These are phyloP conservation scores for Geotrichum bryndzae DNA, from an alignment of 1,139 yeast genomes.

Conservation along the genomic window DNA sequence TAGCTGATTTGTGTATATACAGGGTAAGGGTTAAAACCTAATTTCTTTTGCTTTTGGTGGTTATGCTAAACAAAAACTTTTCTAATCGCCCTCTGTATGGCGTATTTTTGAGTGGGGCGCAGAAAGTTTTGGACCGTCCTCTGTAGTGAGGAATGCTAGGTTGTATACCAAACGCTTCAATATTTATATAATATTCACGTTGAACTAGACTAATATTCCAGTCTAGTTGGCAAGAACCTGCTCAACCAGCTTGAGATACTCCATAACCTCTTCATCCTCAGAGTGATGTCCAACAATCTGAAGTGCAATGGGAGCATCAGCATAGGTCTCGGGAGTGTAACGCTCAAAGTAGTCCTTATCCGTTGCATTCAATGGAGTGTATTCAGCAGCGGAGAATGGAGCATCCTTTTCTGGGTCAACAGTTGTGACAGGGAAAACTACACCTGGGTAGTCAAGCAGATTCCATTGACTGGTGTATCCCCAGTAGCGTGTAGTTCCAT, in stretches of 20 bases:
- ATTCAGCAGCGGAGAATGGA: conserved; percentile 23
- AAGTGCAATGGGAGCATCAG: conserved; percentile 41
- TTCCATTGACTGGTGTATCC: conserved; percentile 49
- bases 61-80: too few relatives aligned
- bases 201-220: too few relatives aligned
- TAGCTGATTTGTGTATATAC: too few relatives aligned
- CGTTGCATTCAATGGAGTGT: conserved; percentile 30
- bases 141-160: too few relatives aligned
- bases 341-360: conserved; percentile 30
- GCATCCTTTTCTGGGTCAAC: conserved; percentile 41
- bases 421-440: conserved; percentile 48
- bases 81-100: too few relatives aligned
- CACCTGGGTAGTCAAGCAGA: conserved; percentile 47
- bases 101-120: too few relatives aligned
- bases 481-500: conserved; percentile 65
- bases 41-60: too few relatives aligned
- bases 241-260: conserved; percentile 11
- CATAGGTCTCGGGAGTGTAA: conserved; percentile 37
- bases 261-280: neutral
- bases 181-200: too few relatives aligned
- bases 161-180: too few relatives aligned
- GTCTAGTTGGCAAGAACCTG: neutral
- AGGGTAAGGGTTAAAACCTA: too few relatives aligned
- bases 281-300: conserved; percentile 41
- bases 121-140: too few relatives aligned